Evolutionary conservation across 352 stramenopile species (phyloP), one percentile per base, ranked within the genome.

Genomic region (Phytophthora chlamydospora): DNA sequence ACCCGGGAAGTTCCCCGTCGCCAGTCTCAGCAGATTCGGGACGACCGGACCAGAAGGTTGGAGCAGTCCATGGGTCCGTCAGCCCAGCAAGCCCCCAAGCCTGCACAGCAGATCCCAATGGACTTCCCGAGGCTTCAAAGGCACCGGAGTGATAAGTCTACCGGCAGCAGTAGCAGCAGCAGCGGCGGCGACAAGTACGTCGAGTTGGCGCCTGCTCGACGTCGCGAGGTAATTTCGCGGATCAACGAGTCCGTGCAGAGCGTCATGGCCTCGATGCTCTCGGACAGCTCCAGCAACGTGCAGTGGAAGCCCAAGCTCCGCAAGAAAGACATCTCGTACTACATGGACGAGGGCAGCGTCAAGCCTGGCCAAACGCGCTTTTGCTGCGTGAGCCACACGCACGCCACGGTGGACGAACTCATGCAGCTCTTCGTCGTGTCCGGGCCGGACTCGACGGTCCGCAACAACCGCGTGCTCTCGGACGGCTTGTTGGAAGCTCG

Each of bases 281-380:
- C 68, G 42, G 68, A 78, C 57, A 45, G 41, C 9, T 48, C 67
- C 14, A 69, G 38, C n/a, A 73, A 52, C 19, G 62, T 74, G 6
- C 58, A 76, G 24, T 82, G 78, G 78, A 73, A 73, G 29, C 66
- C 66, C 34, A 83, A 82, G 54, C 59, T 75, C 13, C 61, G 60
- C 2, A 83, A 78, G 66, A 78, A 75, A 2, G 63, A 71, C 45
- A 58, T 88, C 4, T 72, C 71, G 34, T 88, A 84, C 54, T 88
- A 74, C 44, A 69, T 83, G 16, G 78, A 88, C 49, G 62, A 82
- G 36, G 51, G 42, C 12, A 78, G 69, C 38, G 66, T 73, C 13
- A 62, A 65, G 43, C 49, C 62, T 5, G 71, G 67, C 13, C 78
- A 85, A 45, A 75, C 70, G 19, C 58, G 78, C n/a, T 85, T 88